Base-by-base conservation (phyloP, 495 filamentous ascomycete genomes). In the Aspergillus asperescens region DNA sequence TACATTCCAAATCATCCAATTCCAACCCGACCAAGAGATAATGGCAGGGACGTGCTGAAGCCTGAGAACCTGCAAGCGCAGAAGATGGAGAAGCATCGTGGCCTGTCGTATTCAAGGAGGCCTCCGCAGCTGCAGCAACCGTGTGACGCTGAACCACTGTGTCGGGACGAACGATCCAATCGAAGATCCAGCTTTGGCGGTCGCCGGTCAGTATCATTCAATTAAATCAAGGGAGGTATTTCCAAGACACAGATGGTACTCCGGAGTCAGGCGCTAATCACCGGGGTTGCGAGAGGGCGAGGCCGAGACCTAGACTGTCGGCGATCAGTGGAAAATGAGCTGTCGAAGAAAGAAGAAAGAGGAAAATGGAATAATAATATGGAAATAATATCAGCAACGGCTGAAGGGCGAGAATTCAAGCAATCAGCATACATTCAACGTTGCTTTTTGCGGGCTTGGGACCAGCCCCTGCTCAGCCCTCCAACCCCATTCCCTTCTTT, bases 91-190 rank as follows among this genome's bases (percentile, higher is more conserved):
- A 27, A 13, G 18, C 24, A n/a, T 16, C 15, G 20, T 38, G 45
- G 3, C 16, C 28, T 19, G 46, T 4, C 48, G 20, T 19, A 18
- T 29, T 32, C 28, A 5, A 39, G 16, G 22, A 40, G 28, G 22
- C 23, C 28, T 15, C 32, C n/a, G n/a, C 16, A 35, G 24, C 35
- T 57, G 35, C 42, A 46, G 35, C 38, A 28, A 37, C 25, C 39
- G 48, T 48, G 54, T 24, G 35, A 57, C 54, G 28, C 19, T 18
- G 55, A 44, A 57, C 55, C 55, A 52, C 39, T 52, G 34, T 41
- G 42, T 23, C 49, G 55, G 55, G 43, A 43, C 44, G 22, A 7
- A 12, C 27, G 12, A 10, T 34, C 55, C 55, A 57, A 57, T 57
- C 12, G 16, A 34, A 43, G 13, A 25, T 29, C 15, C 16, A 19